Base-by-base conservation (phyloP, 2,329 filamentous ascomycete species). In the Aspergillus versicolor region DNA sequence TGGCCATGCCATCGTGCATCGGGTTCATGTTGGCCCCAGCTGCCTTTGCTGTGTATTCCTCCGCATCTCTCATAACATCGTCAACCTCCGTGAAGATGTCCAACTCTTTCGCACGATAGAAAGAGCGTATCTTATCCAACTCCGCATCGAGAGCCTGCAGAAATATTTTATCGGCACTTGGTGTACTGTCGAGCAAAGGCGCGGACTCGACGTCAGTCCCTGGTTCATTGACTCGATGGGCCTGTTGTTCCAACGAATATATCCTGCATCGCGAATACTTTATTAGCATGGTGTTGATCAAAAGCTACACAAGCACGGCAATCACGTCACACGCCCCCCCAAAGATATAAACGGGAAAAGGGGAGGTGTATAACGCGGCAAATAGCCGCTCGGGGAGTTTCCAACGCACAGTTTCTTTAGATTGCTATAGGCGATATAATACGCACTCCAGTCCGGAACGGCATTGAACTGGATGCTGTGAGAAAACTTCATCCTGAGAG, bases 401-500 rank as follows among this genome's bases (percentile, higher is more conserved):
- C n/a, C 44, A 45, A 82, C 89, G 70, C 75, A 95, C 91, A 97
- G 84, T 81, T 99, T 99, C 82, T 99, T 99, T 67, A 99, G 84
- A 71, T 97, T 97, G 79, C 92, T 97, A 77, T 99, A 99, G 59
- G 92, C 90, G 71, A 99, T 95, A 77, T 99, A 99, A 76, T 97
- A 87, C 69, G 88, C 92, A 80, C 91, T 97, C 94, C 94, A 99
- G 77, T 99, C 94, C n/a, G 94, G 94, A 67, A 99, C 94, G 62
- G 94, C 92, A 80, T 99, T 99, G 80, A 99, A 99, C 81, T 99
- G 94, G 67, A 99, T 88, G 77, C 93, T 97, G 75, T 99, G 94
- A 17, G 93, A 97, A 82, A 99, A 99, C 88, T 97, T 97, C 94
- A 99, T 99, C 72, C 91, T 90, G 86, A 89, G 87, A 64, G 82